Evolutionary conservation across 2,329 filamentous ascomycete species (phyloP).

Genomic region (Pyricularia sp.): DNA sequence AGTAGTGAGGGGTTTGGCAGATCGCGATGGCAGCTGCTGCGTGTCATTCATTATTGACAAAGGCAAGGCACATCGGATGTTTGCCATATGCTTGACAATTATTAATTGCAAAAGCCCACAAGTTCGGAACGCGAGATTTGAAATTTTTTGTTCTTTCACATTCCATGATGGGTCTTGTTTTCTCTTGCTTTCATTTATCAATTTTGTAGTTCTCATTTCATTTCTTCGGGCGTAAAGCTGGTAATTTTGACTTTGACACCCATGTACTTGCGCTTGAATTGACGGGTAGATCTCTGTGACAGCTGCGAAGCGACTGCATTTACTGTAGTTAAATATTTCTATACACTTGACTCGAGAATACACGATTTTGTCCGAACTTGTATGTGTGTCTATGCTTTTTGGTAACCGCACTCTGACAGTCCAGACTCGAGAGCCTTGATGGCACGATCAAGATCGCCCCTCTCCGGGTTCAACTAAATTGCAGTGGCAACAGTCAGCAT

Average conservation of each 20-base stretch:
- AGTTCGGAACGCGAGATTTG: neutral
- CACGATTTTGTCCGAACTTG: neutral
- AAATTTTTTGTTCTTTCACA: neutral
- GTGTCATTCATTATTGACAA: neutral
- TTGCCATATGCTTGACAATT: neutral
- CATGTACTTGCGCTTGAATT: too few species aligned
- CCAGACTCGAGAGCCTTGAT: conserved; percentile 68
- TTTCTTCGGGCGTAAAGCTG: neutral
- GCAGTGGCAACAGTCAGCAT: conserved; percentile 14
- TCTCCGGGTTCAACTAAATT: conserved; percentile 58
- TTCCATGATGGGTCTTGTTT: neutral
- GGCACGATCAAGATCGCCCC: conserved; percentile 77
- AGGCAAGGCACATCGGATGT: neutral
- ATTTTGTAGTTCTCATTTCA: too few species aligned
- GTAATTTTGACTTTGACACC: neutral
- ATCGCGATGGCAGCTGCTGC: neutral
- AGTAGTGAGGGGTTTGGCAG: neutral
- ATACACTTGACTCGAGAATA: neutral
- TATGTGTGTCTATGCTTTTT: conserved; percentile 27
- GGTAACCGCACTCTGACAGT: conserved; percentile 63
- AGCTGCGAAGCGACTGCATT: neutral
- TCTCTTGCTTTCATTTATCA: neutral
- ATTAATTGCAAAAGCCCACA: neutral
- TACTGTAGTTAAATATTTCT: neutral
- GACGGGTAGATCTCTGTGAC: neutral